Percentiles rank a stretch among this genome's conserved stretches.
Conservation (phyloP, 164 flowering plant species). For the Kingdonia uniflora region DNA sequence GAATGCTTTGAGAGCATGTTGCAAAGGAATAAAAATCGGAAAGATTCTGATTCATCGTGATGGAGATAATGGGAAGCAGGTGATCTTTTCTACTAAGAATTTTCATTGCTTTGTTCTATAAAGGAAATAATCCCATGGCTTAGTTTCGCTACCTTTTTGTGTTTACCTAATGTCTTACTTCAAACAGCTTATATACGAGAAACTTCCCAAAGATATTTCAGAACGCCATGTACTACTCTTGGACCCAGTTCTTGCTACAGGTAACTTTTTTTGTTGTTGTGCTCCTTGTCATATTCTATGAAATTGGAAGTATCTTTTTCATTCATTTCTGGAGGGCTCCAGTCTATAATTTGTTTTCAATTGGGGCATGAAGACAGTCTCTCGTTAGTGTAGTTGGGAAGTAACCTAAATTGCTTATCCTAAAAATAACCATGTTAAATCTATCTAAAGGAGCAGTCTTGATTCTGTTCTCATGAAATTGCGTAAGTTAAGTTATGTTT, state of each 20-base stretch:
- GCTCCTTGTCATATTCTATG: neutral
- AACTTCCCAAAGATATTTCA: constrained; percentile 83
- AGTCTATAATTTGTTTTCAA: no score
- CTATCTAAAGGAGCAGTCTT: no score
- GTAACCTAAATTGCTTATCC: no score
- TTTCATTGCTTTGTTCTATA: neutral
- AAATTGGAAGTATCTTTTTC: no score
- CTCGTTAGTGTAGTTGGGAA: no score
- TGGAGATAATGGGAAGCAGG: constrained; percentile 97
- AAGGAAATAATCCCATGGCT: neutral
- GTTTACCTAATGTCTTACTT: neutral
- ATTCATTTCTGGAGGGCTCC: no score
- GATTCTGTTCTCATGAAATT: no score
- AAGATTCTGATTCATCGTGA: constrained; percentile 94
- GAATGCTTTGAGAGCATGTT: constrained; percentile 95
- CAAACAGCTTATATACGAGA: constrained; percentile 82
- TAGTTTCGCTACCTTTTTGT: neutral
- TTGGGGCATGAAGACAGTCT: no score
- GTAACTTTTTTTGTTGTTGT: constrained; percentile 23
- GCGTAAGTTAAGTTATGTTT: no score
- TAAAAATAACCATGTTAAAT: no score
- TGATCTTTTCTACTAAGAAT: constrained; percentile 6
- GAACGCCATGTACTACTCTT: constrained; percentile 92
- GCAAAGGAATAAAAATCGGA: constrained; percentile 98
- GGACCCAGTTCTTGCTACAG: constrained; percentile 96